Evolutionary conservation across 441 rosid species (phyloP), one percentile per base, ranked within the genome.

Genomic region (Euphorbia schlechtendalii): DNA sequence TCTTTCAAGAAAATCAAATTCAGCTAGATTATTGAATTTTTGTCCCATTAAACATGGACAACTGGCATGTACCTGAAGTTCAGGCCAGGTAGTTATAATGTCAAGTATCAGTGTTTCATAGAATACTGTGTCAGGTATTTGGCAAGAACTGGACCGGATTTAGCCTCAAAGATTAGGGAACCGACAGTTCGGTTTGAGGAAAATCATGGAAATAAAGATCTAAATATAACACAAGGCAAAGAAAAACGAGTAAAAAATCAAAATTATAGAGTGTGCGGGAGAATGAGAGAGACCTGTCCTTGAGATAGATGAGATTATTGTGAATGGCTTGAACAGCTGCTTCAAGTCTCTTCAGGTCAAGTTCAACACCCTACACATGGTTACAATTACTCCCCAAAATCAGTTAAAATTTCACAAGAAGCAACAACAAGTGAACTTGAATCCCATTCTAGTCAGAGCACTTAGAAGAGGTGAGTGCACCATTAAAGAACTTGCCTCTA

Each of bases 361-460:
- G 88, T 73, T 89, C 96, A 61, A 92, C 85, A 60, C 98, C 96
- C 98, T 91, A 64, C 36, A 64, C 28, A 46, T 60, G 32, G 56
- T 60, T 63, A 56, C 27, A 63, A 13, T 40, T 9, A 34, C 48
- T 48, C 62, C 18, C 54, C 21, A 48, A 17, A n/a, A n/a, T 34
- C 36, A 38, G 52, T 43, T 36, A 63, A 30, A 67, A 15, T 10
- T 45, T 20, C 21, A 18, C 48, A 43, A 43, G 48, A n/a, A n/a
- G n/a, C n/a, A n/a, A n/a, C n/a, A n/a, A n/a, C n/a, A n/a, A n/a
- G n/a, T n/a, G n/a, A n/a, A n/a, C n/a, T n/a, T n/a, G n/a, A n/a
- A n/a, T n/a, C n/a, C n/a, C n/a, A n/a, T n/a, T n/a, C n/a, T n/a
- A n/a, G n/a, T 25, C 9, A 60, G 30, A 69, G 14, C 48, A 0